Conservation (phyloP, 345 rosid genomes). For the Xanthoceras sorbifolium region DNA sequence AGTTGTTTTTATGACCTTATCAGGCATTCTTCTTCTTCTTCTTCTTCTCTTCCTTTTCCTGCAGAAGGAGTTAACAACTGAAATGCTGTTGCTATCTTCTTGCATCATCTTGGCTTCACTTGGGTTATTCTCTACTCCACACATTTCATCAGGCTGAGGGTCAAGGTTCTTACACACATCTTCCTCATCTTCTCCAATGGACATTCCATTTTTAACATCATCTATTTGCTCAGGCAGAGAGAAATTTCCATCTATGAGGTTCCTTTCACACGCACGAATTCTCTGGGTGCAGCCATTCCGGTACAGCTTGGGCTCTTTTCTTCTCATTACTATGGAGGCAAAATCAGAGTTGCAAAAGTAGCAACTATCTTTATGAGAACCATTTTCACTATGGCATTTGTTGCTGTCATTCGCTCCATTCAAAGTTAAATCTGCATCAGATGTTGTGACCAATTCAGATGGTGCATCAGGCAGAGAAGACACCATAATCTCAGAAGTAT, state of each 20-base stretch:
- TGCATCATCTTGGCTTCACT: slow-evolving; percentile 27
- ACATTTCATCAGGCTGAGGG: slow-evolving; percentile 17
- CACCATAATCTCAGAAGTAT: slow-evolving; percentile 28
- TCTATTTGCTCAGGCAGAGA: slow-evolving; percentile 38
- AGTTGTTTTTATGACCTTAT: slow-evolving; percentile 18
- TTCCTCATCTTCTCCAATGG: slow-evolving; percentile 26
- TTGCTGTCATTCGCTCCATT: slow-evolving; percentile 30
- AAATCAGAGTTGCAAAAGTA: slow-evolving; percentile 55
- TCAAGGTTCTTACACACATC: slow-evolving; percentile 16
- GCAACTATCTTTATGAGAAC: slow-evolving; percentile 43
- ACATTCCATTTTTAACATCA: slow-evolving; percentile 27
- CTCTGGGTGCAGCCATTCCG: slow-evolving; percentile 58
- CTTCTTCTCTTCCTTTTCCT: slow-evolving; percentile 48
- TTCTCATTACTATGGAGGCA: slow-evolving; percentile 67
- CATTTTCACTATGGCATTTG: slow-evolving; percentile 33
- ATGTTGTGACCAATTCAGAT: slow-evolving; percentile 27
- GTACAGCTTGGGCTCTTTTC: slow-evolving; percentile 56
- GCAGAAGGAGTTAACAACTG: slow-evolving; percentile 24
- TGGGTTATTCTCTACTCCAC: slow-evolving; percentile 27
- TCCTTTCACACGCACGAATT: slow-evolving; percentile 57
- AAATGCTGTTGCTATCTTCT: slow-evolving; percentile 14
- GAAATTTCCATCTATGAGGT: slow-evolving; percentile 34
- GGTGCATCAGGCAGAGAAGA: slow-evolving; percentile 39
- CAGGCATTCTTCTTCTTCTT: slow-evolving; percentile 26
- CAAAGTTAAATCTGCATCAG: slow-evolving; percentile 34